phyloP scores from a whole-genome alignment of 345 rosid genomes.

The Linum trigynum region DNA sequence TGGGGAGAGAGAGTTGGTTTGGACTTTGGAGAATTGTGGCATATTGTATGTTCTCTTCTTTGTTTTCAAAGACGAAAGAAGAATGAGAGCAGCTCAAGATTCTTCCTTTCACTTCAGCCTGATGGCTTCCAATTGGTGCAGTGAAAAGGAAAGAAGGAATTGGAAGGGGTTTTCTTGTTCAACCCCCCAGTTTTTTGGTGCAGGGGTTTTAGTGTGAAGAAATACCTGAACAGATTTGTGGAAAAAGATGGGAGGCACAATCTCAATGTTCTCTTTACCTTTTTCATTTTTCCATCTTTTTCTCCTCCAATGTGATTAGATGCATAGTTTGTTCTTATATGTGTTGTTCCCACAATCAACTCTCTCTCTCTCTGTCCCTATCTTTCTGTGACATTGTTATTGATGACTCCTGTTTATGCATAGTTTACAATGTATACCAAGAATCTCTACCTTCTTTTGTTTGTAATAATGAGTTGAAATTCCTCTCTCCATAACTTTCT shows the following conservation, averaged over 20 bases:
- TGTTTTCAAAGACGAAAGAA: constrained; percentile 12
- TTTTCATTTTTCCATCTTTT: no score
- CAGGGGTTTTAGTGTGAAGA: constrained; percentile 29
- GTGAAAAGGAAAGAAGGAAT: constrained; percentile 9
- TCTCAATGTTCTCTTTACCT: constrained; percentile 14
- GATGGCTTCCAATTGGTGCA: constrained; percentile 25
- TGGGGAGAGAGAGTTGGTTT: not conserved
- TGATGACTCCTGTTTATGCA: constrained; percentile 19
- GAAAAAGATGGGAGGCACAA: constrained; percentile 16
- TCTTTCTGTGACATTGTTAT: constrained; percentile 21
- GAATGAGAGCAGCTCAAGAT: constrained; percentile 11
- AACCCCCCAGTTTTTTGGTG: constrained; percentile 18
- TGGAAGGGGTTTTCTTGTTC: constrained; percentile 24
- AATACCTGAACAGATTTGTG: constrained; percentile 18
- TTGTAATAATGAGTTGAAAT: not conserved
- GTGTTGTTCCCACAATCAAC: constrained; percentile 27
- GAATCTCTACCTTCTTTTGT: not conserved
- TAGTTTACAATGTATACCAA: not conserved
- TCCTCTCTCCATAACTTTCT: not conserved
- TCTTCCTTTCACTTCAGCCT: constrained; percentile 21
- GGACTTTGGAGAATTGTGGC: constrained; percentile 12
- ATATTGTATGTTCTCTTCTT: constrained; percentile 24
- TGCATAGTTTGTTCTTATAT: constrained; percentile 20
- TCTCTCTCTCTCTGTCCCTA: constrained; percentile 8
- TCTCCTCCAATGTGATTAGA: constrained; percentile 24